Evolutionary conservation across 371 early-diverging fungal species (phyloP).

Genomic region (Mucor mucedo): DNA sequence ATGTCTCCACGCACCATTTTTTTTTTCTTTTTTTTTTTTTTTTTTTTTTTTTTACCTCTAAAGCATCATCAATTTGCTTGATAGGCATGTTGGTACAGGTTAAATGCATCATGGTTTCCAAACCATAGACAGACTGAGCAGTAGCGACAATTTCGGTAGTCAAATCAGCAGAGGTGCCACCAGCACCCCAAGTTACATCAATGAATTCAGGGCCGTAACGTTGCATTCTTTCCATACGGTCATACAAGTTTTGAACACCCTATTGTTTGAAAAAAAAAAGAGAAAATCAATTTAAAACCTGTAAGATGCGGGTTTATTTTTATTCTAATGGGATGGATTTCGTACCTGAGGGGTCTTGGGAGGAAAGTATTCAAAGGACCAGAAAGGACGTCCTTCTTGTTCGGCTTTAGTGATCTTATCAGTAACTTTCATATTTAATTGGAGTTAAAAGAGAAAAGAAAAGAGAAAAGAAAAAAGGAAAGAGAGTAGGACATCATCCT

Average conservation of each 20-base stretch:
- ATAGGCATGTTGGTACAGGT: slow-evolving; percentile 96
- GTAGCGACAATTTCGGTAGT: slow-evolving; percentile 88
- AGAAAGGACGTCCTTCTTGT: slow-evolving; percentile 73
- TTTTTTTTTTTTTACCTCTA: slow-evolving; percentile 51
- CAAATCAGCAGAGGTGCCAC: slow-evolving; percentile 89
- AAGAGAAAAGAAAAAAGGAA: not conserved
- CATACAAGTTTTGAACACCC: slow-evolving; percentile 80
- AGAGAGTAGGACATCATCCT: not conserved
- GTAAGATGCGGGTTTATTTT: no score
- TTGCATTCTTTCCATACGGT: slow-evolving; percentile 91
- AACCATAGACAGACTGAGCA: slow-evolving; percentile 91
- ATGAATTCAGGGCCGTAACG: slow-evolving; percentile 92
- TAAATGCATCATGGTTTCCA: slow-evolving; percentile 97
- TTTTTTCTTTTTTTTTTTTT: not conserved
- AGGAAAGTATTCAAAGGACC: slow-evolving; percentile 97
- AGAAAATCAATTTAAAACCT: not conserved
- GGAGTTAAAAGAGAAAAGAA: not conserved
- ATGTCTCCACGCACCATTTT: not conserved
- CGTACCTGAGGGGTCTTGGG: slow-evolving; percentile 90
- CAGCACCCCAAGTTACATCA: slow-evolving; percentile 97
- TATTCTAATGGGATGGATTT: no score
- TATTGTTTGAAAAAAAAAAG: slow-evolving; percentile 15
- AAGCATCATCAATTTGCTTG: slow-evolving; percentile 84
- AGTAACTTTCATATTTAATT: slow-evolving; percentile 69
- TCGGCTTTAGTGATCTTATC: slow-evolving; percentile 77